Percentiles rank a stretch among this genome's conserved stretches.
Evolutionary conservation across 2,329 filamentous ascomycete species (phyloP).

Genomic region (Verticillium alfalfae): DNA sequence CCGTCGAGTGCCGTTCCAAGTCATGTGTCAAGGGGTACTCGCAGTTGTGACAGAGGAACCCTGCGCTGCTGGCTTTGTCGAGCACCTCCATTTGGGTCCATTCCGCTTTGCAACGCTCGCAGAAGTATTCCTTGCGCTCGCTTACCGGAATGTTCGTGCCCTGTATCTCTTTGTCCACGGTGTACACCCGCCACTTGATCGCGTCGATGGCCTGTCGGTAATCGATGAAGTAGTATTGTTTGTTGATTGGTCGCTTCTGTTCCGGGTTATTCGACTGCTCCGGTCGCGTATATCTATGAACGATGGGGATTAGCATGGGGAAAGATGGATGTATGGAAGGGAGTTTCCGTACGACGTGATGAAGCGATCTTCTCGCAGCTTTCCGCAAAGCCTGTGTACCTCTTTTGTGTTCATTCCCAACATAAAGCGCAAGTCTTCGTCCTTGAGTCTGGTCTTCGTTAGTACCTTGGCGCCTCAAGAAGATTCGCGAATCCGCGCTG

Average conservation of each 20-base stretch:
- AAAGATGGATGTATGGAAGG: neutral
- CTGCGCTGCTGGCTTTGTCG: constrained; percentile 62
- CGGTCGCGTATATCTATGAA: constrained; percentile 8
- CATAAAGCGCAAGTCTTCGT: constrained; percentile 81
- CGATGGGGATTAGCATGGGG: neutral
- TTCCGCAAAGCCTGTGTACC: constrained; percentile 81
- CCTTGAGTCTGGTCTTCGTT: constrained; percentile 72
- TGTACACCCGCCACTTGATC: constrained; percentile 90
- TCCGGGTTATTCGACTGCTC: constrained; percentile 33
- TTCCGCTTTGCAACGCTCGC: constrained; percentile 72
- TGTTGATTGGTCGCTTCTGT: constrained; percentile 74
- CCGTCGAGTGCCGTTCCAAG: constrained; percentile 61
- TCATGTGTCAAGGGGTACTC: constrained; percentile 58
- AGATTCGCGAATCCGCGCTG: neutral
- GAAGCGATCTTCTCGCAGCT: constrained; percentile 80
- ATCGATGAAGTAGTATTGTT: constrained; percentile 96
- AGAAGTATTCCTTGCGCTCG: constrained; percentile 91
- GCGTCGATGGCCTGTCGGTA: constrained; percentile 91
- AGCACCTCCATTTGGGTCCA: constrained; percentile 89
- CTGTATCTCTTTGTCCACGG: constrained; percentile 84
- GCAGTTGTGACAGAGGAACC: constrained; percentile 84
- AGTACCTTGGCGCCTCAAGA: constrained; percentile 21
- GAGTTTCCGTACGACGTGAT: constrained; percentile 61
- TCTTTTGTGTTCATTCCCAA: constrained; percentile 90
- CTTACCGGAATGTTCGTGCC: constrained; percentile 71